Conservation (phyloP, 352 stramenopile genomes). For the Globisporangium canariense region DNA sequence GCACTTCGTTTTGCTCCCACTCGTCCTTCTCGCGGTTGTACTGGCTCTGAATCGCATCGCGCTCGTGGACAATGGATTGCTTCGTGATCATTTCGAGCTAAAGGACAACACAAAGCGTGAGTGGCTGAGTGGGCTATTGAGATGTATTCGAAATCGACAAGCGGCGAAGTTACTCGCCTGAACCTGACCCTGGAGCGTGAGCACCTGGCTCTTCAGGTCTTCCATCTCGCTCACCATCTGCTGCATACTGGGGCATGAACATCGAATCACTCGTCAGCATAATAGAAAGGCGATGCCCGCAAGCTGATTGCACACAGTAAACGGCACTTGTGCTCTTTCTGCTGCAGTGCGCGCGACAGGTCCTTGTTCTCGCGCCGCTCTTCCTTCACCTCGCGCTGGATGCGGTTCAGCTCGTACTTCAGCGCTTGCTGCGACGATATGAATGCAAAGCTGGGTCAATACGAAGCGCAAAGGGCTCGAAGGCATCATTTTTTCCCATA, state of each 20-base stretch:
- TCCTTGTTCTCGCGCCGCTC: slow-evolving; percentile 31
- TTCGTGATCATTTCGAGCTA: slow-evolving; percentile 51
- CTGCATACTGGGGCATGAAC: slow-evolving; percentile 17
- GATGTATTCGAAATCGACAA: not conserved
- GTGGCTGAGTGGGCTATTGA: not conserved
- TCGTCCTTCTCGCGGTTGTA: slow-evolving; percentile 35
- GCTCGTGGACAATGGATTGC: slow-evolving; percentile 41
- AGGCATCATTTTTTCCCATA: too few relatives aligned
- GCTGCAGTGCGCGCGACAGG: slow-evolving; percentile 28
- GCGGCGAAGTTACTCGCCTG: slow-evolving; percentile 26
- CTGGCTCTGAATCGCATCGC: slow-evolving; percentile 37
- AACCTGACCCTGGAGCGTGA: slow-evolving; percentile 45
- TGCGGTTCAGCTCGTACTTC: slow-evolving; percentile 26
- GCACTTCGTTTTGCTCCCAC: slow-evolving; percentile 34
- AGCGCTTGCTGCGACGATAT: slow-evolving; percentile 22
- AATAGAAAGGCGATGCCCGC: not conserved
- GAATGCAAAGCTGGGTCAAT: too few relatives aligned
- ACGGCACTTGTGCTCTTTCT: slow-evolving; percentile 27
- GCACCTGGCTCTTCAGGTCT: slow-evolving; percentile 28
- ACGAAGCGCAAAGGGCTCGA: not conserved
- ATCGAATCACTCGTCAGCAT: not conserved
- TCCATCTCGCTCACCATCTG: slow-evolving; percentile 33
- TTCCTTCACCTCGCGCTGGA: slow-evolving; percentile 35
- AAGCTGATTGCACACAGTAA: not conserved
- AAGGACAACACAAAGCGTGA: not conserved